Evolutionary conservation across 2,329 filamentous ascomycete genomes (phyloP).

Genomic region (Penicillium decumbens): DNA sequence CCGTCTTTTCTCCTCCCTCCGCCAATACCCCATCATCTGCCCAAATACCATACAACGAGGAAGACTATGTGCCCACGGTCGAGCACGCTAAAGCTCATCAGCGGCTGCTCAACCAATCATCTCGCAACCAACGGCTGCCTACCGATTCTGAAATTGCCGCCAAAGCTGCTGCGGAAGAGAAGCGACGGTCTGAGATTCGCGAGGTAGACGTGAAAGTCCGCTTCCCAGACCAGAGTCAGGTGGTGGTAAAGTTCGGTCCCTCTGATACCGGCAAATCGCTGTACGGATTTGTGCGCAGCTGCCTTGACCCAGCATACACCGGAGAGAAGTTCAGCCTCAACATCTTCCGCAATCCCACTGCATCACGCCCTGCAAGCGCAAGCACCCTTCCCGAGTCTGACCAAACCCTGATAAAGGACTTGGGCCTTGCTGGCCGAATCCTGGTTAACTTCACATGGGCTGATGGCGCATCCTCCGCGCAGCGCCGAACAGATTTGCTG

Average conservation of each 20-base stretch:
- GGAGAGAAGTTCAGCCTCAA: conserved; percentile 68
- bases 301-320: conserved; percentile 58
- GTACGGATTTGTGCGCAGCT: conserved; percentile 67
- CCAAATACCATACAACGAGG: conserved; percentile 60
- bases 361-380: conserved; percentile 19
- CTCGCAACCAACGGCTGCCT: conserved; percentile 71
- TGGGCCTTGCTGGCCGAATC: conserved; percentile 66
- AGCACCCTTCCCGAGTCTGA: conserved; percentile 44
- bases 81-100: conserved; percentile 77
- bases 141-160: conserved; percentile 78
- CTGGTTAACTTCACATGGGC: conserved; percentile 75
- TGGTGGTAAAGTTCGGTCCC: conserved; percentile 66
- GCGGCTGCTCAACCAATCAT: conserved; percentile 69
- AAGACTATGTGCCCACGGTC: conserved; percentile 75
- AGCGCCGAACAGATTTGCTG: conserved; percentile 53
- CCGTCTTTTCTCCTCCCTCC: conserved; percentile 73
- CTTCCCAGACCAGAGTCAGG: conserved; percentile 78
- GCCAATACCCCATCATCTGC: conserved; percentile 72
- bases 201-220: conserved; percentile 73
- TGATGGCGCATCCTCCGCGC: conserved; percentile 53
- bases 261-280: conserved; percentile 65
- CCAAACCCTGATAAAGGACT: conserved; percentile 55
- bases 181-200: conserved; percentile 61
- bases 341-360: conserved; percentile 43
- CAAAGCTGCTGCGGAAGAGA: conserved; percentile 61